These are phyloP conservation scores for Mangifera indica DNA, from an alignment of 345 rosid genomes.

Conservation along the genomic window DNA sequence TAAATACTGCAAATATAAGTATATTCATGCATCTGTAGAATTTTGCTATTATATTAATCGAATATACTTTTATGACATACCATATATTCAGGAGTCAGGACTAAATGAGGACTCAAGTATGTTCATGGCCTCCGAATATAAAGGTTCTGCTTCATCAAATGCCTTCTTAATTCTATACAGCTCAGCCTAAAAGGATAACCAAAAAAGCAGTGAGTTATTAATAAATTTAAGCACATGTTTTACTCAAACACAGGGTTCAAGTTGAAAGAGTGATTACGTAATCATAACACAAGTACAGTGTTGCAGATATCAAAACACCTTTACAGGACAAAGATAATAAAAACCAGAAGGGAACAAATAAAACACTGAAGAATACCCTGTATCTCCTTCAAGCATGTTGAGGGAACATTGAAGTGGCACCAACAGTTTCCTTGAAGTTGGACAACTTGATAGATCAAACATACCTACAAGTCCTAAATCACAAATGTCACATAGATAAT, in stretches of 20 bases:
- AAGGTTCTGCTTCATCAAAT: conserved; percentile 87
- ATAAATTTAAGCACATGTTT: no score
- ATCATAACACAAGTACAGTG: neutral
- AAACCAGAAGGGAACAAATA: conserved; percentile 15
- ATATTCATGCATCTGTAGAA: neutral
- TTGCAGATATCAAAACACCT: neutral
- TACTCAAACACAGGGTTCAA: neutral
- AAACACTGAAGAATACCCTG: conserved; percentile 49
- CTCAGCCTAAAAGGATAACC: conserved; percentile 62
- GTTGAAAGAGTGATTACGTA: neutral
- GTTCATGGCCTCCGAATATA: conserved; percentile 70
- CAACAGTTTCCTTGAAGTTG: conserved; percentile 45
- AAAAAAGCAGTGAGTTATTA: no score
- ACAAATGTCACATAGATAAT: conserved; percentile 5
- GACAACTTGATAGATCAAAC: conserved; percentile 38
- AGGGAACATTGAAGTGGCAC: conserved; percentile 68
- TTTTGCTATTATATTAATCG: neutral
- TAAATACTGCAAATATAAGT: no score
- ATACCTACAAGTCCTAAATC: conserved; percentile 36
- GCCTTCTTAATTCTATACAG: conserved; percentile 70
- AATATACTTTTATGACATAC: conserved; percentile 33
- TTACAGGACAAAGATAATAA: neutral
- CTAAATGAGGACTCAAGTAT: conserved; percentile 78
- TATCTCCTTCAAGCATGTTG: conserved; percentile 93
- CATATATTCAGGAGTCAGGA: conserved; percentile 85